Conservation (phyloP, 1,139 yeast genomes). For the Yamadazyma atlantica region DNA sequence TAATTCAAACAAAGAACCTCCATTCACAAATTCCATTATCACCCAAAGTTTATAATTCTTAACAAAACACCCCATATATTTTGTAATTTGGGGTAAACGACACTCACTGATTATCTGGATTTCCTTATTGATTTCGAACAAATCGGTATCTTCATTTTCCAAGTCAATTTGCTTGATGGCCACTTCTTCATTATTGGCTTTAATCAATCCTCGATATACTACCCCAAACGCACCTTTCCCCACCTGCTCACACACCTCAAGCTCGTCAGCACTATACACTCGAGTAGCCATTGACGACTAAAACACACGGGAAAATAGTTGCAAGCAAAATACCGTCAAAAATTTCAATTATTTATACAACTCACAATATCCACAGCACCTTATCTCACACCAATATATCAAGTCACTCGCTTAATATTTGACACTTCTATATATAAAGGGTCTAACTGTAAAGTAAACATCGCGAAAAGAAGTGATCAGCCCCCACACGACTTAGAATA, state of each 20-base stretch:
- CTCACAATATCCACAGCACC: too few species aligned
- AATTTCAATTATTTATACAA: too few species aligned
- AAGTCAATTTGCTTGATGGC: slow-evolving; percentile 76
- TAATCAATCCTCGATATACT: slow-evolving; percentile 72
- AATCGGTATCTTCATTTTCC: slow-evolving; percentile 73
- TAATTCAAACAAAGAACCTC: slow-evolving; percentile 77
- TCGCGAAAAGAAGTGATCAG: background rate
- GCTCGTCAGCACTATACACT: slow-evolving; percentile 36
- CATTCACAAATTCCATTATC: slow-evolving; percentile 80
- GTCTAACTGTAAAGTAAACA: background rate
- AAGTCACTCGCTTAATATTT: too few species aligned
- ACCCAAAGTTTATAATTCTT: slow-evolving; percentile 82
- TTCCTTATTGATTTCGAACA: slow-evolving; percentile 78
- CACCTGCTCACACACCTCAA: slow-evolving; percentile 67
- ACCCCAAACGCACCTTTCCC: slow-evolving; percentile 91
- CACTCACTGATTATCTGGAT: slow-evolving; percentile 77
- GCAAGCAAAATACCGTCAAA: background rate
- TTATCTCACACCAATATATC: too few species aligned
- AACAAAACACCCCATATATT: slow-evolving; percentile 78
- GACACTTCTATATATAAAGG: too few species aligned
- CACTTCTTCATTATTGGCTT: slow-evolving; percentile 49
- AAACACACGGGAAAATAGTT: background rate
- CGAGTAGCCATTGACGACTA: slow-evolving; percentile 13
- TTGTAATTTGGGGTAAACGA: slow-evolving; percentile 65
- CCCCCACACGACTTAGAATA: too few species aligned